Evolutionary conservation across 176 grass and related monocot genomes (phyloP).

Genomic region (Hordeum marinum): DNA sequence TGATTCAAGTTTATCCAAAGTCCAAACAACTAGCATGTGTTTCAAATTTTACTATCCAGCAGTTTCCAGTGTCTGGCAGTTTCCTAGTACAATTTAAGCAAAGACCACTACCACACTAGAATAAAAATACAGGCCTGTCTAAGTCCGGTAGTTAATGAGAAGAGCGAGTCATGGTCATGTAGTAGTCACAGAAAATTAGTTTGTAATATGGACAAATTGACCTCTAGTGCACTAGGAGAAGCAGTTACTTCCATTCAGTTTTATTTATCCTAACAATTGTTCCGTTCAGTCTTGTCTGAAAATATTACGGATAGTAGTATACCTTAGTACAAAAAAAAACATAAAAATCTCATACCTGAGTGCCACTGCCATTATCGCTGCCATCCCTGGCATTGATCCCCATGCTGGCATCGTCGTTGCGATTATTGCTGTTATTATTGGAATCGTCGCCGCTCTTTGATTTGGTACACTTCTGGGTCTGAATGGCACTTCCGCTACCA

Average conservation of each 20-base stretch:
- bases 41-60: neutral
- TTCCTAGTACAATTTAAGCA: neutral
- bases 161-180: neutral
- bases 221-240: neutral
- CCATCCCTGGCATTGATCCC: constrained; percentile 66
- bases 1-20: neutral
- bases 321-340: constrained; percentile 11
- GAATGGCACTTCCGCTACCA: constrained; percentile 89
- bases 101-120: neutral
- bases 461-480: constrained; percentile 61
- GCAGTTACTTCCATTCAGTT: neutral
- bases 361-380: constrained; percentile 83
- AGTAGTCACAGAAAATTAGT: neutral
- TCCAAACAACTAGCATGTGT: neutral
- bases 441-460: constrained; percentile 49
- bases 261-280: neutral
- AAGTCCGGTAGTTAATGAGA: neutral
- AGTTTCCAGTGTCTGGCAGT: too few species aligned
- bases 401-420: constrained; percentile 36
- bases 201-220: neutral
- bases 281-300: neutral
- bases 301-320: constrained; percentile 5
- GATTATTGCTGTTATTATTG: constrained; percentile 50
- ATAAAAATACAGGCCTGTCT: neutral
- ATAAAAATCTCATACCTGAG: constrained; percentile 53